Evolutionary conservation across 2,329 filamentous ascomycete species (phyloP).

Genomic region (Cercospora sp.): DNA sequence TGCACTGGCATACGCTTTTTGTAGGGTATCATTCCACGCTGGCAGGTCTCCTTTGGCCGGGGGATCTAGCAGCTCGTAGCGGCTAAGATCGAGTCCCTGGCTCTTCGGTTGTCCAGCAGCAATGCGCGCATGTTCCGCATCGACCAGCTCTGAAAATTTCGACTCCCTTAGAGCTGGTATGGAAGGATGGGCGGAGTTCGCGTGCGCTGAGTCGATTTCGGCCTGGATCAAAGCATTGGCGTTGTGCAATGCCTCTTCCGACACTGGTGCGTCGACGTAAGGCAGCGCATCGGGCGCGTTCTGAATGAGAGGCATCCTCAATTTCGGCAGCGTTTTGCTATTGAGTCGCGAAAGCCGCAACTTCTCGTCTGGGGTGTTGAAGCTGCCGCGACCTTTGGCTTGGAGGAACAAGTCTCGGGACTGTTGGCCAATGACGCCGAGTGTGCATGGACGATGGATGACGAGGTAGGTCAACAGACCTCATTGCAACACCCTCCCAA

Average conservation of each 20-base stretch:
- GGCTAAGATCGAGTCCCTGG: conserved; percentile 68
- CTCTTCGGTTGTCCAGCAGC: conserved; percentile 50
- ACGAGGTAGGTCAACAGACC: conserved; percentile 1
- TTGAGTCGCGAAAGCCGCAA: conserved; percentile 7
- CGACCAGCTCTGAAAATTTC: conserved; percentile 65
- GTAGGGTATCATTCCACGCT: conserved; percentile 55
- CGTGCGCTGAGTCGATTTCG: conserved; percentile 59
- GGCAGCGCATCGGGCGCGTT: conserved; percentile 78
- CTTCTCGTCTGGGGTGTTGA: neutral
- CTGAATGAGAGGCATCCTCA: conserved; percentile 64
- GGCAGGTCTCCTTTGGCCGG: conserved; percentile 48
- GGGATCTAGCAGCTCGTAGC: conserved; percentile 77
- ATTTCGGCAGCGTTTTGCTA: neutral
- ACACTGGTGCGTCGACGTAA: conserved; percentile 78
- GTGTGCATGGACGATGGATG: neutral
- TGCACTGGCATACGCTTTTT: conserved; percentile 59
- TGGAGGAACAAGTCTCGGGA: neutral
- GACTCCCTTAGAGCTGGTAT: conserved; percentile 57
- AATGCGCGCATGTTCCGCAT: conserved; percentile 68
- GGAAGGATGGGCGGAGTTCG: conserved; percentile 57
- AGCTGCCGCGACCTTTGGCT: neutral
- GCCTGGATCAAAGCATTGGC: conserved; percentile 69
- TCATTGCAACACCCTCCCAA: neutral
- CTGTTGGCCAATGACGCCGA: neutral
- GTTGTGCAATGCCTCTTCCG: conserved; percentile 61